Conservation (phyloP, 345 rosid genomes). For the Aurinia saxatilis region DNA sequence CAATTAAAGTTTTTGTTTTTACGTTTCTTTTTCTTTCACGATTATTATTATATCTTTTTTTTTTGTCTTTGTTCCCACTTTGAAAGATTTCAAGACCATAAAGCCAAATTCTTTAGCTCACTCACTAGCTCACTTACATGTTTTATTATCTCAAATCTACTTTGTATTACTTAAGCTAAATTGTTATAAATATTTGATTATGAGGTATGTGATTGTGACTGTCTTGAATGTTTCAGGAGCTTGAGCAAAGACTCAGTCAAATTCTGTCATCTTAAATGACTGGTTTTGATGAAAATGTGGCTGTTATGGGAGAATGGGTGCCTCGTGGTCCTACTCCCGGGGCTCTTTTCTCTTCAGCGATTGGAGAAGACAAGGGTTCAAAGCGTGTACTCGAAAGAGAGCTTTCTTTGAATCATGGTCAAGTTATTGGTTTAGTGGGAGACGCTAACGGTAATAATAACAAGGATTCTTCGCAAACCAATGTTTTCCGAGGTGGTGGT, state of each 20-base stretch:
- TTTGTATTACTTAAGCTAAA: not conserved
- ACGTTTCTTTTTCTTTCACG: not conserved
- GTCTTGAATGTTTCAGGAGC: not conserved
- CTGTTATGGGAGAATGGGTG: slow-evolving; percentile 78
- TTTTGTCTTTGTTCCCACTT: not conserved
- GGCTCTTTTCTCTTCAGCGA: slow-evolving; percentile 40
- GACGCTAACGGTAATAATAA: not conserved
- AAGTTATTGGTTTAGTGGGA: not conserved
- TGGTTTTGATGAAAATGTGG: slow-evolving; percentile 62
- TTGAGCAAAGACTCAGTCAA: not conserved
- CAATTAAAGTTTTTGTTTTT: slow-evolving; percentile 1
- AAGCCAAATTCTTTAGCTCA: no score
- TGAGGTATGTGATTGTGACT: not conserved
- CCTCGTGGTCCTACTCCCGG: slow-evolving; percentile 66
- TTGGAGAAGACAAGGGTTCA: slow-evolving; percentile 43
- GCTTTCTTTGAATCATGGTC: slow-evolving; percentile 26
- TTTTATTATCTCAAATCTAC: no score
- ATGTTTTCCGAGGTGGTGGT: slow-evolving; percentile 36
- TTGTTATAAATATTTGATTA: not conserved
- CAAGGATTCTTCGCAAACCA: slow-evolving; percentile 28
- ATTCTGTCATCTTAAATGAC: slow-evolving; percentile 39
- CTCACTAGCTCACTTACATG: not conserved
- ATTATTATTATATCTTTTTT: not conserved
- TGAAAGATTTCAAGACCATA: not conserved
- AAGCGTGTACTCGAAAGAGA: slow-evolving; percentile 35